phyloP scores from a whole-genome alignment of 1,284 basidiomycete species.

The Chondrostereum purpureum region DNA sequence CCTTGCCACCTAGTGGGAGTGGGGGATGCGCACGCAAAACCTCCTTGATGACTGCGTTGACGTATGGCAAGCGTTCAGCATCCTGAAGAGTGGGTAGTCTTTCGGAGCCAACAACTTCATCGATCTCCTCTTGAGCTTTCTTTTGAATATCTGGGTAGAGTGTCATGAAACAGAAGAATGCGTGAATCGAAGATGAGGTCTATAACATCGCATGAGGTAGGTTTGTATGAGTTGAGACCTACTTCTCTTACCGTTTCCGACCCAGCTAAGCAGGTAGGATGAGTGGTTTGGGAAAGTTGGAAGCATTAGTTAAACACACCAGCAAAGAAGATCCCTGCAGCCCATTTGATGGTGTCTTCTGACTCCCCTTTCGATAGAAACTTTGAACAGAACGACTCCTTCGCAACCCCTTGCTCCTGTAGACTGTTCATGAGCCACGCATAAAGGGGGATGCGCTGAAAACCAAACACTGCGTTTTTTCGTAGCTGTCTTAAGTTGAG shows the following conservation, averaged over 20 bases:
- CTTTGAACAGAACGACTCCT: not conserved
- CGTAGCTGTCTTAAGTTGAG: no score
- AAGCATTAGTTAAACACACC: not conserved
- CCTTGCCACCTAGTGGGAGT: not conserved
- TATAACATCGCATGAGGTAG: not conserved
- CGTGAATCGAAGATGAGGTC: not conserved
- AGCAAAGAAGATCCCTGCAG: not conserved
- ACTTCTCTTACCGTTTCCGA: not conserved
- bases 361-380: not conserved
- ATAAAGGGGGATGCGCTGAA: not conserved
- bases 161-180: not conserved
- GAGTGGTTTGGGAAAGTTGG: not conserved
- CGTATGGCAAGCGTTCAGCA: not conserved
- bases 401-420: not conserved
- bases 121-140: slow-evolving; percentile 6
- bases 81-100: slow-evolving; percentile 1
- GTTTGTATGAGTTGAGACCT: not conserved
- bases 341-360: not conserved
- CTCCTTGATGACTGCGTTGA: not conserved
- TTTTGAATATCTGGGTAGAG: slow-evolving; percentile 4
- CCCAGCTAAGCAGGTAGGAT: not conserved
- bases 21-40: not conserved
- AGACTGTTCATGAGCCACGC: no score
- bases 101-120: not conserved
- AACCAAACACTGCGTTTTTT: no score